Evolutionary conservation across 768 basidiomycete genomes (phyloP), one percentile per base, ranked within the genome.

Genomic region (Leucocoprinus leucothites): DNA sequence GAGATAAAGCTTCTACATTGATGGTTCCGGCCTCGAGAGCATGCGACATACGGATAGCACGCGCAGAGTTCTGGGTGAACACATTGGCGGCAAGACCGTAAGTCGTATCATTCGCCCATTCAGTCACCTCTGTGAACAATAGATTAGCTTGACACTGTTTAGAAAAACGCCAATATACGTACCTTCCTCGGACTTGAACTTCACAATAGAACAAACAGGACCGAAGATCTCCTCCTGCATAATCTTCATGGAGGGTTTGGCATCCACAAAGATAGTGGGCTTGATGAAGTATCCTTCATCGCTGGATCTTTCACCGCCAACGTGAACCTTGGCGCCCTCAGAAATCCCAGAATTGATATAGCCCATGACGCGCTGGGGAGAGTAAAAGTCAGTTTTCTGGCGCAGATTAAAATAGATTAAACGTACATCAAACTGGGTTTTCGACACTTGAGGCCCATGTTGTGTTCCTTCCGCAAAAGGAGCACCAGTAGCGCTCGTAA

Each of bases 61-160:
- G 77, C 52, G 74, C 80, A 67, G 89, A 68, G 72, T 93, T 76
- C 63, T 77, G 70, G 45, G 86, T 80, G 75, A 90, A 90, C 49
- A 94, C 81, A 7, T 86, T 84, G 2, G 85, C 83, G 6, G 89
- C 90, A 25, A 94, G 80, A 43, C 92, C 92, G 71, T 92, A 91
- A 1, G 47, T 74, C 0, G 85, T 84, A 66, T 91, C 82, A 71
- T 94, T 94, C 41, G 89, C 90, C 65, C 78, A 73, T 36, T 67
- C 68, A 51, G 84, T 63, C 40, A 75, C 79, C 47, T 85, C 42
- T 43, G 43, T 31, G n/a, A 0, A 16, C 34, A 46, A 40, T n/a
- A 8, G 28, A 16, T 9, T 8, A 34, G 11, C 5, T n/a, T 3
- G 13, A 16, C 1, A 48, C 24, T 6, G 31, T 19, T 9, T 35